These are phyloP conservation scores for Microsporum ferrugineum DNA, from an alignment of 2,329 filamentous ascomycete genomes.

Conservation along the genomic window DNA sequence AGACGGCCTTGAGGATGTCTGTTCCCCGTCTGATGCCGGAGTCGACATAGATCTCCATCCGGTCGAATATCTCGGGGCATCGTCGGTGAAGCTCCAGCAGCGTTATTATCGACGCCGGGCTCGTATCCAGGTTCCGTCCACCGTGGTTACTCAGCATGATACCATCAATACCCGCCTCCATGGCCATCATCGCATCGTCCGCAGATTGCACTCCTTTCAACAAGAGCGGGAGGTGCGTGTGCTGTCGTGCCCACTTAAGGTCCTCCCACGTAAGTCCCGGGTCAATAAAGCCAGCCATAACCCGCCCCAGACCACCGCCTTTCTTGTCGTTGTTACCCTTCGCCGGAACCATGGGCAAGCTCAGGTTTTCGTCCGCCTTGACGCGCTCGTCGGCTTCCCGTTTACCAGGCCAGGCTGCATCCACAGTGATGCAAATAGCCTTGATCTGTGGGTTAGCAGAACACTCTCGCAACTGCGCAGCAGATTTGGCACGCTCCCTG, in stretches of 20 bases:
- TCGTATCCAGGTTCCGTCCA: slow-evolving; percentile 45
- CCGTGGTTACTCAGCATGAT: slow-evolving; percentile 50
- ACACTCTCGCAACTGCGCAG: slow-evolving; percentile 35
- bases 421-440: slow-evolving; percentile 44
- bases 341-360: slow-evolving; percentile 35
- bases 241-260: slow-evolving; percentile 41
- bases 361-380: slow-evolving; percentile 35
- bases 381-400: slow-evolving; percentile 48
- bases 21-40: slow-evolving; percentile 44
- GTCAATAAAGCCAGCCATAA: slow-evolving; percentile 45
- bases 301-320: slow-evolving; percentile 42
- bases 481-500: slow-evolving; percentile 39
- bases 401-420: slow-evolving; percentile 44
- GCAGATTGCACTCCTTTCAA: slow-evolving; percentile 48
- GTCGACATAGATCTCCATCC: slow-evolving; percentile 44
- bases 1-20: slow-evolving; percentile 45
- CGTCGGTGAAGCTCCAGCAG: slow-evolving; percentile 42
- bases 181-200: slow-evolving; percentile 43
- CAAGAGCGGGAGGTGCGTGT: slow-evolving; percentile 42
- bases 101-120: slow-evolving; percentile 40
- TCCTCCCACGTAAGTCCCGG: slow-evolving; percentile 44
- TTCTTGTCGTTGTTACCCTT: slow-evolving; percentile 41
- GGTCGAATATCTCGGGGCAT: slow-evolving; percentile 40
- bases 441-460: slow-evolving; percentile 33
- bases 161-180: slow-evolving; percentile 41